Evolutionary conservation across 495 filamentous ascomycete genomes (phyloP), one percentile per base, ranked within the genome.

Genomic region (Penicillium fimorum): DNA sequence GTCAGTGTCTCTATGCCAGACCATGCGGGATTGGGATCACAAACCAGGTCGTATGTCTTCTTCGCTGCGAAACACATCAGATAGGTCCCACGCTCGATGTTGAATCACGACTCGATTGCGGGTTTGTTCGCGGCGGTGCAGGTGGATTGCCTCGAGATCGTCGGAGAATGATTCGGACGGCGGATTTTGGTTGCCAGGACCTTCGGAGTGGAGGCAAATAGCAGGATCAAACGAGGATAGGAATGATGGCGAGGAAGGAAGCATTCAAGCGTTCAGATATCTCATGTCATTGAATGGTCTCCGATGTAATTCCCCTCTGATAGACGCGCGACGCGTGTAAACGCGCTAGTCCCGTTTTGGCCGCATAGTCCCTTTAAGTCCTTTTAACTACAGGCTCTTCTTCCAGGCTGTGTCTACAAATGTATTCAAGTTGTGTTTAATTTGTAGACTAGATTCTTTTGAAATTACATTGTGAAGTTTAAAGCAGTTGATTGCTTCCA

Each of bases 51-150:
- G 76, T 67, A 79, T 73, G 60, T 75, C 79, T 55, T 84, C 83
- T 60, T 87, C 84, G 56, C 83, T 88, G 50, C 80, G 76, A 67
- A 88, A 89, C 9, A 79, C 76, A 56, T 87, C 84, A 18, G 71
- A 73, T 15, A 79, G 61, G 51, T 80, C 73, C 79, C 82, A 86
- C 37, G 77, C 70, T 29, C 86, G 75, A 62, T 88, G 81, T 60
- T 85, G 85, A 42, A 89, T 87, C 12, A 88, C 84, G 30, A 85
- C 75, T 51, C 74, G 82, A 58, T 85, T 81, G 48, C 69, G 72
- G 25, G 75, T 75, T 44, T 71, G 76, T 57, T 88, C 83, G 43
- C 70, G 64, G n/a, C 75, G 67, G 38, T 78, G 63, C 4, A 75
- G 58, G 50, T 84, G 65, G 25, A 87, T 70, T 18, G 82, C 84